These are phyloP conservation scores for Aspergillus sp. DNA, from an alignment of 2,329 filamentous ascomycete genomes.

Conservation along the genomic window DNA sequence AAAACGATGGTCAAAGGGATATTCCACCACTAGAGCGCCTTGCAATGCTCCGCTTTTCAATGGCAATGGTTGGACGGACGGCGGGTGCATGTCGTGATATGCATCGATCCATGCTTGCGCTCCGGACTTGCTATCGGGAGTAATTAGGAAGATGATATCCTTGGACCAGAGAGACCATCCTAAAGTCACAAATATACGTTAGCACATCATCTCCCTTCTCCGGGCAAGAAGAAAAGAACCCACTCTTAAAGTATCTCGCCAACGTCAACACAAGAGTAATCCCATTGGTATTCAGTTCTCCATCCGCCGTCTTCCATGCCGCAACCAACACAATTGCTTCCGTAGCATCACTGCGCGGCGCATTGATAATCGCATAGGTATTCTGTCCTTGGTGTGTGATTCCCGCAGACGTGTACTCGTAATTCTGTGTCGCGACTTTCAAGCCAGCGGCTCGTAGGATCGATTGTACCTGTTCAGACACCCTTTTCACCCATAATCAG, in stretches of 20 bases:
- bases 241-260: slow-evolving; percentile 87
- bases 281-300: slow-evolving; percentile 74
- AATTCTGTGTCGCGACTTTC: slow-evolving; percentile 82
- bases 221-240: slow-evolving; percentile 11
- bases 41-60: slow-evolving; percentile 91
- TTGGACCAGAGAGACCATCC: slow-evolving; percentile 98
- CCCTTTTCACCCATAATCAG: slow-evolving; percentile 17
- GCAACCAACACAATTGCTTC: slow-evolving; percentile 92
- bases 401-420: slow-evolving; percentile 74
- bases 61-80: slow-evolving; percentile 65
- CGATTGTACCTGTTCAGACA: slow-evolving; percentile 65
- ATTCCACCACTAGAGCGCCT: slow-evolving; percentile 88
- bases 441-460: slow-evolving; percentile 74
- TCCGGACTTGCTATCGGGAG: slow-evolving; percentile 80
- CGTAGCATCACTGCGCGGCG: slow-evolving; percentile 89
- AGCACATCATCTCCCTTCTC: slow-evolving; percentile 5
- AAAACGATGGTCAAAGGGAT: slow-evolving; percentile 76
- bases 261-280: slow-evolving; percentile 80
- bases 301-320: slow-evolving; percentile 76
- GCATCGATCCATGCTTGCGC: slow-evolving; percentile 97
- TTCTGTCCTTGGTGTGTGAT: slow-evolving; percentile 74
- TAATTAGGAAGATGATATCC: slow-evolving; percentile 87
- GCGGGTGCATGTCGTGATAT: slow-evolving; percentile 82
- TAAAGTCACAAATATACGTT: slow-evolving; percentile 21
- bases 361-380: slow-evolving; percentile 86